Evolutionary conservation across 2,329 filamentous ascomycete species (phyloP).

Genomic region (Nakataea oryzae): DNA sequence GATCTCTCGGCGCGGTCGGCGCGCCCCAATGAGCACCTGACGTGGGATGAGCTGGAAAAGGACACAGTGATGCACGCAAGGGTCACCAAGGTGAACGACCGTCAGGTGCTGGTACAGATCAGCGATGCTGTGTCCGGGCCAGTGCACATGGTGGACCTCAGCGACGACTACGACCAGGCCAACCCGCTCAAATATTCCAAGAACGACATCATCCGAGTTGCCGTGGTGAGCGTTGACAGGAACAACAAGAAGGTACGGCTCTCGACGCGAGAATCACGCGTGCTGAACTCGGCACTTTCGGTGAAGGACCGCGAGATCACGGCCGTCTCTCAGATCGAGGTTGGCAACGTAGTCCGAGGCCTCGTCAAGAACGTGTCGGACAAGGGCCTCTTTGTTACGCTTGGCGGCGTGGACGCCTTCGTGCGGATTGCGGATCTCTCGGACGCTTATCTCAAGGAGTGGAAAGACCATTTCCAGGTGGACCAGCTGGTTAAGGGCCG

Average conservation of each 20-base stretch:
- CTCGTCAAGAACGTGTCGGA: slow-evolving; percentile 88
- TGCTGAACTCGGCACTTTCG: slow-evolving; percentile 73
- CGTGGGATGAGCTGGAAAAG: slow-evolving; percentile 60
- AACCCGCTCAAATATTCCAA: slow-evolving; percentile 67
- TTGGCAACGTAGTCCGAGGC: slow-evolving; percentile 74
- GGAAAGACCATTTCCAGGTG: slow-evolving; percentile 80
- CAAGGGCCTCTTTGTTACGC: slow-evolving; percentile 76
- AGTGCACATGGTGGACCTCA: slow-evolving; percentile 72
- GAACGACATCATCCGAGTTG: slow-evolving; percentile 82
- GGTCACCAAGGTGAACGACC: slow-evolving; percentile 77
- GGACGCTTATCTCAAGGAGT: slow-evolving; percentile 86
- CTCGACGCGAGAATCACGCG: slow-evolving; percentile 76
- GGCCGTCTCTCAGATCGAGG: slow-evolving; percentile 57
- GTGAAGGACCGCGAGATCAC: slow-evolving; percentile 75
- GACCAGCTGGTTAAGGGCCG: slow-evolving; percentile 89
- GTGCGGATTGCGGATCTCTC: slow-evolving; percentile 83
- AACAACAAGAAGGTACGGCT: slow-evolving; percentile 77
- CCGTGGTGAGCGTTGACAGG: slow-evolving; percentile 67
- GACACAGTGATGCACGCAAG: slow-evolving; percentile 76
- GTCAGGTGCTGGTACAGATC: slow-evolving; percentile 75
- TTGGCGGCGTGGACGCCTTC: slow-evolving; percentile 75
- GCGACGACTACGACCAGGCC: slow-evolving; percentile 75
- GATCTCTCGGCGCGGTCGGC: slow-evolving; percentile 70
- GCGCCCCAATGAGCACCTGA: slow-evolving; percentile 44
- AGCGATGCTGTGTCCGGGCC: slow-evolving; percentile 71